Base-by-base conservation (phyloP, 257 asterid species). In the Handroanthus guayacan region DNA sequence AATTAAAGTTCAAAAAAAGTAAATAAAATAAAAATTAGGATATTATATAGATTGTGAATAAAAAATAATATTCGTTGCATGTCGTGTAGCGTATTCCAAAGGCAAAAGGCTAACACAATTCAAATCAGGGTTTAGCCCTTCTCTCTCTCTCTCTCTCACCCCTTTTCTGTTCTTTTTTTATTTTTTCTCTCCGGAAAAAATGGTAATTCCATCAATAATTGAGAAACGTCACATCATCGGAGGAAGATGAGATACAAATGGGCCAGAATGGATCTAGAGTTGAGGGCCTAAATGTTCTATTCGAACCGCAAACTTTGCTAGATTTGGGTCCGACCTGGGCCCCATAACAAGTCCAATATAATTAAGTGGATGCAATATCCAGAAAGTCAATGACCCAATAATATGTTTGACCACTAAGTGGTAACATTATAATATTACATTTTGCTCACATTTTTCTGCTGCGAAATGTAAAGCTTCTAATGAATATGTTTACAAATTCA, bases 321-420 rank as follows among this genome's bases (percentile, higher is more conserved):
- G 38, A n/a, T 25, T 63, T 36, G 55, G 67, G 48, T 17, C 74
- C 6, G 73, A 73, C n/a, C 62, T 60, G 68, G 78, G 67, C 52
- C 75, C 71, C 72, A 25, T 3, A 58, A 14, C 6, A 66, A 58
- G 41, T 61, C 76, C 79, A 58, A 44, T 41, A 25, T 36, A 67
- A 45, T 56, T 57, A 8, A 17, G 12, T 72, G 20, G 44, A 57
- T 72, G 16, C 38, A 16, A 18, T 16, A 12, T 5, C 8, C 3
- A 9, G 5, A 39, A 38, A 17, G 20, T 9, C 10, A 18, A 61
- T 9, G 2, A 39, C 8, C 63, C 76, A 34, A 72, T 25, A 25
- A 13, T 18, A 20, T 43, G 17, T 58, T 68, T 76, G 71, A 76
- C 71, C 76, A 58, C 34, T 1, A 0, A 25, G 31, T 25, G 31